Base-by-base conservation (phyloP, 2,329 filamentous ascomycete species). In the Aspergillus oerlinghausenensis region DNA sequence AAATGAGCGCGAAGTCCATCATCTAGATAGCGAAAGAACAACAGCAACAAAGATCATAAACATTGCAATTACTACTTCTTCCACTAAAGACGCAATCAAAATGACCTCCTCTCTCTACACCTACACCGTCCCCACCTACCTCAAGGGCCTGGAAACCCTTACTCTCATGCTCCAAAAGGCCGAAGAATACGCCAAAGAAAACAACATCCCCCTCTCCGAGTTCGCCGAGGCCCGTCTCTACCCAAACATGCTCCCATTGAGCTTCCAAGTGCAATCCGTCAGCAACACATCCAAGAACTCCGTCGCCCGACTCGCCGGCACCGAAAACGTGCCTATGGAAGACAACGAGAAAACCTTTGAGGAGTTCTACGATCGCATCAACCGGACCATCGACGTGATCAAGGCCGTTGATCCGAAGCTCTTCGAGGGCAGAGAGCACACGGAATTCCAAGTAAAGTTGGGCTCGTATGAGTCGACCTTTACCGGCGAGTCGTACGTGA, bases 281-380 rank as follows among this genome's bases (percentile, higher is more conserved):
- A 75, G 70, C 63, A 75, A 80, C 65, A 68, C 69, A 1, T 71
- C 77, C 40, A 79, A 79, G 56, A 68, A 69, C 55, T 61, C 76
- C 38, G 70, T 75, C 23, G 60, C 67, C 1, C 75, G 77, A 48
- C 61, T 80, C 49, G 75, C 68, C 3, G 70, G 70, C 35, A 60
- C 68, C 40, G 70, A 73, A 14, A 55, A 63, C 17, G 60, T 73
- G 8, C 49, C 61, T 1, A 63, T 76, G 10, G 70, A 72, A 1
- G 77, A 81, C 57, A 71, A 73, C 26, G 77, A 82, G 63, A 76
- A 70, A 35, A 82, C 80, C 0, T 80, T 84, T 51, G 70, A 71
- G 0, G 75, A 83, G 25, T 65, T 85, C 17, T 71, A 80, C 4
- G 73, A 64, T 11, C 75, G 81, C 5, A 74, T 85, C 49, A 64